A percentile compares a stretch with the other conserved stretches of the same genome.
These are phyloP conservation scores for Alternaria brassicicola DNA, from an alignment of 2,329 filamentous ascomycete genomes.

Conservation along the genomic window DNA sequence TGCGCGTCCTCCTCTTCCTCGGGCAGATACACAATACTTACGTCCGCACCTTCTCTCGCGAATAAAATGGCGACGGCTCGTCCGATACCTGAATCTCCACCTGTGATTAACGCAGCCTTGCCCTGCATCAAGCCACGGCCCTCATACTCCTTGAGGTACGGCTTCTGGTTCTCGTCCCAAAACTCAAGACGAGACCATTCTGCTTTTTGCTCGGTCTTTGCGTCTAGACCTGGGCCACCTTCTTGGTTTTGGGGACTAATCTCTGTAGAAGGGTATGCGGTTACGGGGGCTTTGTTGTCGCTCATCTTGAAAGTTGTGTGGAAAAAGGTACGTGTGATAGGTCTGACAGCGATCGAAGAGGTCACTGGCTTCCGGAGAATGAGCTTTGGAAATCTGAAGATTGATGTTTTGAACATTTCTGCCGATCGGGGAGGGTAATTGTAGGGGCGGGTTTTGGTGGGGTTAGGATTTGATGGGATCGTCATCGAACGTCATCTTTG, in stretches of 20 bases:
- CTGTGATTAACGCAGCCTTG: slow-evolving; percentile 67
- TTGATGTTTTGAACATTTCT: background rate
- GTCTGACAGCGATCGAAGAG: background rate
- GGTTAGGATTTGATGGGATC: slow-evolving; percentile 9
- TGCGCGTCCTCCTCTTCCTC: slow-evolving; percentile 76
- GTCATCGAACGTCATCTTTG: slow-evolving; percentile 16
- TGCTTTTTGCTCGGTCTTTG: slow-evolving; percentile 22
- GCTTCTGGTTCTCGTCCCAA: slow-evolving; percentile 29
- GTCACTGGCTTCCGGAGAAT: background rate
- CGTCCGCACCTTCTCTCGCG: slow-evolving; percentile 77
- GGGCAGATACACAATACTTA: slow-evolving; percentile 72
- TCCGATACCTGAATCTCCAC: slow-evolving; percentile 78
- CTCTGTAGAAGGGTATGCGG: slow-evolving; percentile 25
- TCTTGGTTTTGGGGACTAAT: slow-evolving; percentile 24
- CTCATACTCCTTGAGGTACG: slow-evolving; percentile 31
- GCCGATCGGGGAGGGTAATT: background rate
- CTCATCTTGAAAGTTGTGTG: slow-evolving; percentile 17
- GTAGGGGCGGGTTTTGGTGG: slow-evolving; percentile 7
- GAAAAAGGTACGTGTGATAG: background rate
- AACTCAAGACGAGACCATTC: slow-evolving; percentile 30
- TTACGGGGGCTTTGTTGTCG: slow-evolving; percentile 21
- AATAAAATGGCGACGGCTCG: slow-evolving; percentile 75
- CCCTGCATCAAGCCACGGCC: slow-evolving; percentile 30
- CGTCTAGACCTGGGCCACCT: slow-evolving; percentile 26
- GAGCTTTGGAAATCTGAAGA: background rate